Evolutionary conservation across 805 yeast genomes (phyloP).

Genomic region (Metschnikowia proteae): DNA sequence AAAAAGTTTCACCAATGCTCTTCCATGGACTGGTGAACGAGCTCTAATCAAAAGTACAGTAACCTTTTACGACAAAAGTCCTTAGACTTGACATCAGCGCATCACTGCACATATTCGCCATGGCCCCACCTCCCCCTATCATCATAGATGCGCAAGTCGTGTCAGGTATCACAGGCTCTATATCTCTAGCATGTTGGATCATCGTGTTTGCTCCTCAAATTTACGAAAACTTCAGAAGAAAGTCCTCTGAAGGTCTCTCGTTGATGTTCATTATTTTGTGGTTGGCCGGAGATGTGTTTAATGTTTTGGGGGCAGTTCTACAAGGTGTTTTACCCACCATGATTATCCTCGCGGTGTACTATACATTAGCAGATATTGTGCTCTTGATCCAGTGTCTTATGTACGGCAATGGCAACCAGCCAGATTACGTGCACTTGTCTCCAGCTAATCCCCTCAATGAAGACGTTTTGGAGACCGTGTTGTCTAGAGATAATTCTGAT

Average conservation of each 20-base stretch:
- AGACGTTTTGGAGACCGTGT: slow-evolving; percentile 59
- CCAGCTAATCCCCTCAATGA: slow-evolving; percentile 85
- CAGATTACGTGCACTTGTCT: slow-evolving; percentile 75
- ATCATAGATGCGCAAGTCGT: slow-evolving; percentile 65
- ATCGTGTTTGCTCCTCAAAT: slow-evolving; percentile 97
- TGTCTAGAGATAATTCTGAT: slow-evolving; percentile 37
- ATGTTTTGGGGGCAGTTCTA: slow-evolving; percentile 83
- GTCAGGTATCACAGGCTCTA: slow-evolving; percentile 78
- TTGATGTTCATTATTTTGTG: slow-evolving; percentile 81
- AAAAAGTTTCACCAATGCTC: slow-evolving; percentile 3
- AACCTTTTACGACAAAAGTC: neutral
- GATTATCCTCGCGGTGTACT: slow-evolving; percentile 88
- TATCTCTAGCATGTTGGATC: slow-evolving; percentile 96
- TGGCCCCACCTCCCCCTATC: slow-evolving; percentile 65
- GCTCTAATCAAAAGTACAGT: neutral
- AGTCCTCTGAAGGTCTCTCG: slow-evolving; percentile 87
- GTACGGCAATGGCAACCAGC: slow-evolving; percentile 61
- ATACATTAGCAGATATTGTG: slow-evolving; percentile 86
- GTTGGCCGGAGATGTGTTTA: slow-evolving; percentile 92
- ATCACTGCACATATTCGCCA: neutral
- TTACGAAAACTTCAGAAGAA: slow-evolving; percentile 82
- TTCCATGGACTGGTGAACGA: neutral
- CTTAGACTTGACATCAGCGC: neutral
- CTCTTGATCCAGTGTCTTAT: slow-evolving; percentile 77
- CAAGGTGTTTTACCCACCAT: slow-evolving; percentile 93